Conservation (phyloP, 148 eudicot species). For the Spergularia bocconei region DNA sequence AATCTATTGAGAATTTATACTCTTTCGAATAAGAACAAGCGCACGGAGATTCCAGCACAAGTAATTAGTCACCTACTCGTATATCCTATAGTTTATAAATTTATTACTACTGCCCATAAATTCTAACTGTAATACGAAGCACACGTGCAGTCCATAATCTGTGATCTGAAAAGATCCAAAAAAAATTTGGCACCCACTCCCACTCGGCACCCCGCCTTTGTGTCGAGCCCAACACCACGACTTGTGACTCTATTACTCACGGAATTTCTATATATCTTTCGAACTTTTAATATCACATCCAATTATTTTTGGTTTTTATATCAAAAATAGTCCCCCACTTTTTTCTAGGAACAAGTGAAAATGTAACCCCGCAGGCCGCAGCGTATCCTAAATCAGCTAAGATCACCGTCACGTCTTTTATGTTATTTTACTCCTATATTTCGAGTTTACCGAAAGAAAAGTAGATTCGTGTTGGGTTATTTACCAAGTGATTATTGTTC, state of each 20-base stretch:
- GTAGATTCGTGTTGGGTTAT: no score
- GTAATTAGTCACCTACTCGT: no score
- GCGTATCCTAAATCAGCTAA: slow-evolving; percentile 7
- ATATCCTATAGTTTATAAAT: no score
- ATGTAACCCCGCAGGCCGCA: neutral
- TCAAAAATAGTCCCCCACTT: slow-evolving; percentile 2
- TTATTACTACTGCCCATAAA: neutral
- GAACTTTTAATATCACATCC: no score
- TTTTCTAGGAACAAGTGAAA: slow-evolving; percentile 1
- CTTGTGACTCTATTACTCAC: neutral
- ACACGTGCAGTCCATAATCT: slow-evolving; percentile 61
- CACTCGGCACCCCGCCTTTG: neutral
- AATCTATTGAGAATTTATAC: no score
- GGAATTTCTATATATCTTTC: no score
- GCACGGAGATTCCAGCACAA: slow-evolving; percentile 34
- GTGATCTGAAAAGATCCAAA: neutral
- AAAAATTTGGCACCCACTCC: slow-evolving; percentile 12
- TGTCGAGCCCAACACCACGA: slow-evolving; percentile 26
- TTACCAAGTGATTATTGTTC: no score
- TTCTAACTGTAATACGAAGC: slow-evolving; percentile 14
- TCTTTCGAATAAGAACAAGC: slow-evolving; percentile 29
- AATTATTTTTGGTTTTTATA: neutral
- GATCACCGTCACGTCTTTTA: slow-evolving; percentile 14
- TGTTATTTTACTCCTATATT: no score
- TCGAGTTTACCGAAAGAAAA: no score